Evolutionary conservation across 345 rosid genomes (phyloP).

Genomic region (Populus ilicifolia): DNA sequence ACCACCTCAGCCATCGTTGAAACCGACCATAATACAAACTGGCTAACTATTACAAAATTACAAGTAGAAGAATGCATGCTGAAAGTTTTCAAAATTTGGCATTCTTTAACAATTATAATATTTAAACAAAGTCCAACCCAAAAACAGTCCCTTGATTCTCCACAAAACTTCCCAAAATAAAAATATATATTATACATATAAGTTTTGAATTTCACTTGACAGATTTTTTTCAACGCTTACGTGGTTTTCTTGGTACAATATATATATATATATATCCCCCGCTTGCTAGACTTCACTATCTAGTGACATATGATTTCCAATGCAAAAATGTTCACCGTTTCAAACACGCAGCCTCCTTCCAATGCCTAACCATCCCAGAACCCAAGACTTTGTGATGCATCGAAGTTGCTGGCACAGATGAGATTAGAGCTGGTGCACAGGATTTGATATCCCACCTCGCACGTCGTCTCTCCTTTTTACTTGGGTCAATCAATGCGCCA

Average conservation of each 20-base stretch:
- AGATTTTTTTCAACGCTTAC: slow-evolving; percentile 22
- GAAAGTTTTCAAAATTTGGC: slow-evolving; percentile 27
- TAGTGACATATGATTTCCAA: slow-evolving; percentile 23
- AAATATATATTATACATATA: not conserved
- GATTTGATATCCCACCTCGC: slow-evolving; percentile 58
- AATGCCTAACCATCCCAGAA: slow-evolving; percentile 20
- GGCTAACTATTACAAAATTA: slow-evolving; percentile 15
- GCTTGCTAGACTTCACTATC: not conserved
- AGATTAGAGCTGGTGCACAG: slow-evolving; percentile 37
- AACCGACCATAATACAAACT: slow-evolving; percentile 10
- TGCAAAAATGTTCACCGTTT: slow-evolving; percentile 55
- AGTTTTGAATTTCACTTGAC: slow-evolving; percentile 10
- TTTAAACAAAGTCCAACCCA: slow-evolving; percentile 17
- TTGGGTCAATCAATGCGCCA: slow-evolving; percentile 21
- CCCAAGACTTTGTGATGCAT: slow-evolving; percentile 21
- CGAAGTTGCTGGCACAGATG: not conserved
- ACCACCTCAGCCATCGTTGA: slow-evolving; percentile 33
- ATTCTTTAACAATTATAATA: slow-evolving; percentile 1
- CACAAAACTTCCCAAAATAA: not conserved
- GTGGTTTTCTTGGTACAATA: slow-evolving; percentile 14
- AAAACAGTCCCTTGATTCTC: slow-evolving; percentile 19
- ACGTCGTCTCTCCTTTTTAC: slow-evolving; percentile 36
- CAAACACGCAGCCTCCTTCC: slow-evolving; percentile 72
- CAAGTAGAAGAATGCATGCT: slow-evolving; percentile 16
- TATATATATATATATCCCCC: not conserved